phyloP scores from a whole-genome alignment of 257 asterid genomes.

The Capsicum pubescens region DNA sequence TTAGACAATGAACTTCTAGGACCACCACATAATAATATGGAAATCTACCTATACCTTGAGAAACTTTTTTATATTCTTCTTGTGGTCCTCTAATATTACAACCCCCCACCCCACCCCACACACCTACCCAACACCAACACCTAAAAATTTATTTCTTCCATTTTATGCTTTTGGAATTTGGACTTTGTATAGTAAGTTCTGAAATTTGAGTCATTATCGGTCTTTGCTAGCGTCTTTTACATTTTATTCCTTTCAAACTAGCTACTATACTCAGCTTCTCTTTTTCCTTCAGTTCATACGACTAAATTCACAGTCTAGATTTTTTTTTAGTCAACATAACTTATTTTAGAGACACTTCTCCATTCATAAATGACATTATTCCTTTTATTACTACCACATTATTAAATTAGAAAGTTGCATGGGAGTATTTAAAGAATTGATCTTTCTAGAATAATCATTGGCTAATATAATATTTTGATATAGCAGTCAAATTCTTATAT shows the following conservation, averaged over 20 bases:
- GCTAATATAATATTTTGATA: neutral
- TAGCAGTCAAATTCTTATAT: neutral
- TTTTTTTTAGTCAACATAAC: neutral
- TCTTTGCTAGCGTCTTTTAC: neutral
- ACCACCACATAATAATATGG: neutral
- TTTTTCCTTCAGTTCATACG: conserved; percentile 16
- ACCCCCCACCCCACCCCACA: neutral
- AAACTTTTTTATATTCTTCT: neutral
- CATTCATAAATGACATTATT: neutral
- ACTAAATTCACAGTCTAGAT: neutral
- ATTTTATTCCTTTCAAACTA: conserved; percentile 26
- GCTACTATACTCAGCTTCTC: neutral
- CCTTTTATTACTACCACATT: neutral
- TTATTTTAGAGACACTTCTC: neutral
- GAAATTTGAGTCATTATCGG: neutral
- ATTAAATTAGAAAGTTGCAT: neutral
- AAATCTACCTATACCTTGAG: conserved; percentile 18
- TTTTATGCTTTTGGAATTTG: neutral
- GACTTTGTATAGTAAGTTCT: neutral
- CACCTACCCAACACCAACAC: no score
- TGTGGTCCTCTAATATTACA: neutral
- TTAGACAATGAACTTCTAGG: neutral
- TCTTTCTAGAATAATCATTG: neutral
- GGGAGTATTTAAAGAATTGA: neutral
- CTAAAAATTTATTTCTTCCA: no score